Base-by-base conservation (phyloP, 345 rosid genomes). In the Eucalyptus virginea region DNA sequence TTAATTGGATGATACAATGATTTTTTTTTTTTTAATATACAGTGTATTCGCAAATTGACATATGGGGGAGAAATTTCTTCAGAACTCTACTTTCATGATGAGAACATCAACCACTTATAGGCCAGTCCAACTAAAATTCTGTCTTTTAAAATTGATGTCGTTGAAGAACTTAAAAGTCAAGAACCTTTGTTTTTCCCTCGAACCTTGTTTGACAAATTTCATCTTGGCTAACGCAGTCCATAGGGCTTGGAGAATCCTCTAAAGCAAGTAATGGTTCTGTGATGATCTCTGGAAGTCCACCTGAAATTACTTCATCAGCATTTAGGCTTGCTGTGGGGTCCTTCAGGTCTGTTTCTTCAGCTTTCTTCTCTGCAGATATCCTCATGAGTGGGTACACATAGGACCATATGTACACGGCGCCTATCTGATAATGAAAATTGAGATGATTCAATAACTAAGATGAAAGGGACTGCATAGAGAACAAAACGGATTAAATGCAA, bases 331-430 rank as follows among this genome's bases (percentile, higher is more conserved):
- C 86, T 50, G 87, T 30, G 69, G 89, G 9, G 19, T 30, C 52
- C 30, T 51, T 21, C 4, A 48, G 56, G 26, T 40, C 85, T 30
- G n/a, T 67, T 44, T 69, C 87, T 34, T 62, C n/a, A 50, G 40
- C 85, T 69, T 26, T 86, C 49, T 87, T 62, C 17, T 44, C 42
- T 17, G 67, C 48, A 69, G 90, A 90, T 34, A 62, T 10, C 51
- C 88, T 62, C 91, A 90, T 89, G 50, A 91, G 67, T 2, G 87
- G 32, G 44, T 89, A 91, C 67, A 91, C 86, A 48, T 89, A 91
- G 47, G 89, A 54, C 91, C 90, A 91, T 24, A 89, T 62, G 62
- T 86, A 89, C 5, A 89, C 47, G 0, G 89, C 88, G 30, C 54
- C 87, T 4, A 91, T 87, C 92, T 91, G 92, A 13, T 58, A 19